Evolutionary conservation across 2,329 filamentous ascomycete genomes (phyloP).

Genomic region (Alternaria hordeiaustralica): DNA sequence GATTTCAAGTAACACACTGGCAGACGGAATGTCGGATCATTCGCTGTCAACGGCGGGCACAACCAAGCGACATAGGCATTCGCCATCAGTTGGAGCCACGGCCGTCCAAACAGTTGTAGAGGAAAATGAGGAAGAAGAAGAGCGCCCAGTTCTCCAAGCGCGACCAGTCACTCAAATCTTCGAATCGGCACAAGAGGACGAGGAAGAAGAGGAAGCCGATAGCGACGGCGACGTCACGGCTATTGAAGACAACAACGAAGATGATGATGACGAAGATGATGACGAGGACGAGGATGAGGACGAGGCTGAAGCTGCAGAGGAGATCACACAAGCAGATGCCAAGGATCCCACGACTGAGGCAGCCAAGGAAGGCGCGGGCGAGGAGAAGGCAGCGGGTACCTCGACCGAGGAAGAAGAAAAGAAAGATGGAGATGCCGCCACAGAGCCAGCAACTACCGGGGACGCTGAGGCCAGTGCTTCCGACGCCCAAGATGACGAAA

Average conservation of each 20-base stretch:
- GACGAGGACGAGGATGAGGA: constrained; percentile 10
- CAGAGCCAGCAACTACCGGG: constrained; percentile 9
- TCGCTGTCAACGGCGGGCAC: constrained; percentile 68
- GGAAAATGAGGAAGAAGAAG: constrained; percentile 75
- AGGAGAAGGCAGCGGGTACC: constrained; percentile 18
- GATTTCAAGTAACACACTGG: constrained; percentile 26
- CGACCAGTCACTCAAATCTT: constrained; percentile 27
- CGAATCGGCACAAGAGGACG: constrained; percentile 20
- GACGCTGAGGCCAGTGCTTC: constrained; percentile 3
- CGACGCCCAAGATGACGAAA: background rate
- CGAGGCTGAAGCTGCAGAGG: constrained; percentile 27
- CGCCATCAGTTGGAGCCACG: constrained; percentile 74
- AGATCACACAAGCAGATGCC: constrained; percentile 17
- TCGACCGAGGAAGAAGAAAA: constrained; percentile 15
- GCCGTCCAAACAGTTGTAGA: constrained; percentile 83
- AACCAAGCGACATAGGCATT: constrained; percentile 83
- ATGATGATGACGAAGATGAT: constrained; percentile 24
- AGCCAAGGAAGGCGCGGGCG: constrained; percentile 28
- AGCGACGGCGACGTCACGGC: constrained; percentile 15
- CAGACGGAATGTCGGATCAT: constrained; percentile 45
- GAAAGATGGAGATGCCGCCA: constrained; percentile 4
- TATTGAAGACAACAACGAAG: constrained; percentile 23
- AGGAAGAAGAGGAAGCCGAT: constrained; percentile 9
- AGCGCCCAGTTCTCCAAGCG: constrained; percentile 15
- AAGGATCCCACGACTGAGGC: constrained; percentile 15